These are phyloP conservation scores for Coniferiporia sulphurascens DNA, from an alignment of 1,284 basidiomycete genomes.

Conservation along the genomic window DNA sequence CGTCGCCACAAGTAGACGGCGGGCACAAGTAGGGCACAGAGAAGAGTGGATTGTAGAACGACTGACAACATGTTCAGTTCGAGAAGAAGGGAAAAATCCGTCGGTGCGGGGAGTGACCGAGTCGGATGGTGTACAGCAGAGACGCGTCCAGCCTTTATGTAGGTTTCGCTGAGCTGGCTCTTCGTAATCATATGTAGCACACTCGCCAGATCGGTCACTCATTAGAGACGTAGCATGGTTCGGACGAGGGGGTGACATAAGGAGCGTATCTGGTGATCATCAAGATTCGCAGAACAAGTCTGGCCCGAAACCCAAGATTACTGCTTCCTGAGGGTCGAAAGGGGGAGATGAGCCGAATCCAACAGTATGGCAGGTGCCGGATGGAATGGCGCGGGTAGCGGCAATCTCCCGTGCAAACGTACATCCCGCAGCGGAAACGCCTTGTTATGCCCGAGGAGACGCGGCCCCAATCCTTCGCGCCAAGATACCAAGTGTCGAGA, in stretches of 20 bases:
- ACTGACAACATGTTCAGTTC: conserved; percentile 7
- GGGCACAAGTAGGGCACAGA: conserved; percentile 7
- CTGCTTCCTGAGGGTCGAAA: background rate
- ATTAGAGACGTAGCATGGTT: background rate
- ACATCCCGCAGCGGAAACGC: background rate
- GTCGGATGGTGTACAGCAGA: background rate
- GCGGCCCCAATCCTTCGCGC: background rate
- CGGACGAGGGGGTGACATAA: background rate
- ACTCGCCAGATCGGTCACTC: background rate
- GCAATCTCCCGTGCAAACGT: background rate
- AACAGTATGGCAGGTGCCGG: background rate
- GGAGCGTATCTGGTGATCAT: background rate
- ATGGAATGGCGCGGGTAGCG: background rate
- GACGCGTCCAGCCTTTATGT: conserved; percentile 5
- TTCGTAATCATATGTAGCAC: background rate
- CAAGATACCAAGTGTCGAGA: background rate
- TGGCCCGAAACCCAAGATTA: background rate
- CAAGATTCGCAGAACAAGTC: background rate
- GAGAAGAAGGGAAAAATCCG: background rate
- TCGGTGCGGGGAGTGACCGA: background rate
- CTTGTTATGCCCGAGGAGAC: background rate
- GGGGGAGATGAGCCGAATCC: background rate
- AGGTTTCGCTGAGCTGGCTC: background rate
- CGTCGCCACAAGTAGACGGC: conserved; percentile 13
- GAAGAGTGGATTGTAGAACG: conserved; percentile 4